Evolutionary conservation across 805 yeast species (phyloP).

Genomic region (Peterozyma toletana): DNA sequence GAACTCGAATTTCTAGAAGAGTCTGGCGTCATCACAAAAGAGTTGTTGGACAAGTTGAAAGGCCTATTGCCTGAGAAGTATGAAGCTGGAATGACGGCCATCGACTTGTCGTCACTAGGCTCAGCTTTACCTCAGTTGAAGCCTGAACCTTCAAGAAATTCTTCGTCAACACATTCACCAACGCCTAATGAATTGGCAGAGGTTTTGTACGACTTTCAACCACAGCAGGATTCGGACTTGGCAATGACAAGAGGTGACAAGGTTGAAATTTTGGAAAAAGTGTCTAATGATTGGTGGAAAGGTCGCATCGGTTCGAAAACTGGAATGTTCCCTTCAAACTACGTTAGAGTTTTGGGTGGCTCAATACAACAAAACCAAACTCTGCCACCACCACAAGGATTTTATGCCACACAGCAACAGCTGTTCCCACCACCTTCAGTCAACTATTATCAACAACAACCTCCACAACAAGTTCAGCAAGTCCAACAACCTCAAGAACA

Average conservation of each 20-base stretch:
- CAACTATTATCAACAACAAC: slow-evolving; percentile 27
- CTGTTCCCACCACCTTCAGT: slow-evolving; percentile 44
- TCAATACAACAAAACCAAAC: slow-evolving; percentile 8
- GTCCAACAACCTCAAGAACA: slow-evolving; percentile 24
- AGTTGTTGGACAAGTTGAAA: slow-evolving; percentile 42
- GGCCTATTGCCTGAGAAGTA: slow-evolving; percentile 51
- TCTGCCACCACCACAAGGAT: slow-evolving; percentile 15
- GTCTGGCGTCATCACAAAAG: slow-evolving; percentile 60
- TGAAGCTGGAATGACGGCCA: slow-evolving; percentile 23
- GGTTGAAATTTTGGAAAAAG: slow-evolving; percentile 61
- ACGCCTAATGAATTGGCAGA: slow-evolving; percentile 35
- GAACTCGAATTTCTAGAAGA: slow-evolving; percentile 77
- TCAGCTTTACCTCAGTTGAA: no score
- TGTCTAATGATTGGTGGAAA: slow-evolving; percentile 88
- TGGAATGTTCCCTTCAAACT: slow-evolving; percentile 90
- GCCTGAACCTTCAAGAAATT: background rate
- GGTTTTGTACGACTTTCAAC: slow-evolving; percentile 67
- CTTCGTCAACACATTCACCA: background rate
- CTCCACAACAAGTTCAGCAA: slow-evolving; percentile 18
- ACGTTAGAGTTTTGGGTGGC: slow-evolving; percentile 44
- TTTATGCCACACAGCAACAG: slow-evolving; percentile 7
- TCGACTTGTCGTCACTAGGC: background rate
- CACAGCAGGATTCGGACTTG: slow-evolving; percentile 75
- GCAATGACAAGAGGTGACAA: slow-evolving; percentile 58
- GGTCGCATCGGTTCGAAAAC: slow-evolving; percentile 53